Evolutionary conservation across 1,139 yeast genomes (phyloP).

Genomic region (Trichomonascaceae sp.): DNA sequence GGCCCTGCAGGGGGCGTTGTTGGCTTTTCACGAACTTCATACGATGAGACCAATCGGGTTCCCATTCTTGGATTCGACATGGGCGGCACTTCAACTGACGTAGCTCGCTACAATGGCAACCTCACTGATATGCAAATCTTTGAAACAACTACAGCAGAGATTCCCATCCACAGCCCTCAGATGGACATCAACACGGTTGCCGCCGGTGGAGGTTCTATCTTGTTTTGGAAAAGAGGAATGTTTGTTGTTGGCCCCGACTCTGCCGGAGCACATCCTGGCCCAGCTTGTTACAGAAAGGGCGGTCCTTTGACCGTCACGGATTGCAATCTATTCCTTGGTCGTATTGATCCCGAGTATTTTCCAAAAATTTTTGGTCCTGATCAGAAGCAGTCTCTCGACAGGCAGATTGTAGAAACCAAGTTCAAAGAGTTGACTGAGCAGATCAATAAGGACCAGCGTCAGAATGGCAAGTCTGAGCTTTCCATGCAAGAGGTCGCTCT

Average conservation of each 20-base stretch:
- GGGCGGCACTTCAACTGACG: conserved; percentile 53
- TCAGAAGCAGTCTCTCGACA: conserved; percentile 36
- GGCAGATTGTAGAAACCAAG: conserved; percentile 27
- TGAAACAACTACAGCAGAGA: conserved; percentile 42
- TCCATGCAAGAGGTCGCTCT: conserved; percentile 35
- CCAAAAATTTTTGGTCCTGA: conserved; percentile 43
- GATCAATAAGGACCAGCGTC: conserved; percentile 29
- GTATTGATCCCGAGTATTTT: conserved; percentile 36
- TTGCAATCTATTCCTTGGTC: conserved; percentile 39
- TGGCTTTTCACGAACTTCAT: conserved; percentile 40
- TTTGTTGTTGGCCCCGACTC: conserved; percentile 44
- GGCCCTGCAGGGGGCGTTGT: conserved; percentile 56
- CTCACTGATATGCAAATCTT: conserved; percentile 33
- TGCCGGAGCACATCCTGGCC: conserved; percentile 47
- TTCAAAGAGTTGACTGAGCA: conserved; percentile 30
- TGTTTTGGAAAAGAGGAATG: conserved; percentile 37
- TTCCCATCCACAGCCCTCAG: conserved; percentile 44
- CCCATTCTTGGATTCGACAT: conserved; percentile 41
- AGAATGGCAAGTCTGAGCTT: conserved; percentile 14
- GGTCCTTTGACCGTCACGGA: conserved; percentile 46
- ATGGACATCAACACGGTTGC: conserved; percentile 46
- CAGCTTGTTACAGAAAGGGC: conserved; percentile 44
- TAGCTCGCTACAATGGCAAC: conserved; percentile 36
- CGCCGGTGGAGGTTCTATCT: conserved; percentile 46
- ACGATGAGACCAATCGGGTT: conserved; percentile 9